phyloP scores from a whole-genome alignment of 176 grass and related monocot species.

The Carex scoparia region DNA sequence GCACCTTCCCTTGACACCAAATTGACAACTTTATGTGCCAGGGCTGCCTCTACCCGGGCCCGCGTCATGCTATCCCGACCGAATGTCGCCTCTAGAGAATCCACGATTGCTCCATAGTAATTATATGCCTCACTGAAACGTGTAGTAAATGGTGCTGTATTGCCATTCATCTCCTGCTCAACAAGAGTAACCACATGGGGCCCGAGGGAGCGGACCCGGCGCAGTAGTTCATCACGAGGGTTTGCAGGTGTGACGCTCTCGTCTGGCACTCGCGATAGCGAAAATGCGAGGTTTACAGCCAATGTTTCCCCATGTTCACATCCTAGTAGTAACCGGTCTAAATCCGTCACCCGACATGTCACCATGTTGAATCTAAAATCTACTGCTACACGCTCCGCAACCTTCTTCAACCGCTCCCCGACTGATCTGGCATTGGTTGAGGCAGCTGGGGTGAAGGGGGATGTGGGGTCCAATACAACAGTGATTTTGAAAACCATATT shows the following conservation, averaged over 20 bases:
- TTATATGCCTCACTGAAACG: constrained; percentile 69
- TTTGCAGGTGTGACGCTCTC: constrained; percentile 91
- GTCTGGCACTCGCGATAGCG: constrained; percentile 64
- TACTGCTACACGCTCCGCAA: constrained; percentile 46
- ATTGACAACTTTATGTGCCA: constrained; percentile 54
- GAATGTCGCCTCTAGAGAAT: constrained; percentile 49
- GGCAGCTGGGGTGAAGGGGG: constrained; percentile 40
- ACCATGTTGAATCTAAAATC: constrained; percentile 48
- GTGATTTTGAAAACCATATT: constrained; percentile 47
- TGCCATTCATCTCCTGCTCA: constrained; percentile 84
- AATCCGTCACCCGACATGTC: constrained; percentile 40
- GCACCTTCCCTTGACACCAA: constrained; percentile 61
- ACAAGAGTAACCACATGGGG: constrained; percentile 57
- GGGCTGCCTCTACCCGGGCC: constrained; percentile 46
- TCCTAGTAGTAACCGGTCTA: constrained; percentile 42
- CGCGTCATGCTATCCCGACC: constrained; percentile 30
- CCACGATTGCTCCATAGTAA: constrained; percentile 62
- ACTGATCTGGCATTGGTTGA: constrained; percentile 3
- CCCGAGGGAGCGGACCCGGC: constrained; percentile 65
- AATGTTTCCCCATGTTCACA: constrained; percentile 62
- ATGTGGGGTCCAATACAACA: constrained; percentile 65
- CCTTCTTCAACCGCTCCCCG: constrained; percentile 41
- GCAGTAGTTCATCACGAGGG: constrained; percentile 79
- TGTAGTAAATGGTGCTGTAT: constrained; percentile 60
- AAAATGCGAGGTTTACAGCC: constrained; percentile 77